Conservation (phyloP, 495 filamentous ascomycete genomes). For the Collariella sp. region DNA sequence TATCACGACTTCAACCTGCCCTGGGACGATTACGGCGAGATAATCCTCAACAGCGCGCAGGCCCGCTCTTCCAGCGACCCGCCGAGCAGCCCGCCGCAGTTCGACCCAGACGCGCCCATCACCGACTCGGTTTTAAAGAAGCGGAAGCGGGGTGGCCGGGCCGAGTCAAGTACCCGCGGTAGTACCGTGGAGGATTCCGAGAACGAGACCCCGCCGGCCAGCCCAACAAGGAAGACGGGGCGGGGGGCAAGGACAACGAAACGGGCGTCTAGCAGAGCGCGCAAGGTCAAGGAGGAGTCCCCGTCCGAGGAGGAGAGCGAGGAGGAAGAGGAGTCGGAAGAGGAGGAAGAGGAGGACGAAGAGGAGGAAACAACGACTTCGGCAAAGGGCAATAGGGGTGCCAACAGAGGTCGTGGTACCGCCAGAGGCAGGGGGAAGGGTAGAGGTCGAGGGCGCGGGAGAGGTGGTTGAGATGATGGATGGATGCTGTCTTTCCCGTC, state of each 20-base stretch:
- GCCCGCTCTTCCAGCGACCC: conserved; percentile 46
- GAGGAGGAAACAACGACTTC: conserved; percentile 24
- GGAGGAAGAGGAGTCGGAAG: conserved; percentile 47
- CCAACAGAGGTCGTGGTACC: conserved; percentile 16
- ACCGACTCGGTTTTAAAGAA: conserved; percentile 27
- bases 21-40: conserved; percentile 62
- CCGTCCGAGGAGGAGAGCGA: conserved; percentile 60
- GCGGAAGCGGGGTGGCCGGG: conserved; percentile 36
- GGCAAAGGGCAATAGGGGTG: conserved; percentile 17
- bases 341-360: conserved; percentile 29
- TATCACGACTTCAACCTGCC: conserved; percentile 71
- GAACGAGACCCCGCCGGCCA: conserved; percentile 30
- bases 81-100: conserved; percentile 46
- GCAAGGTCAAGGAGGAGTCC: conserved; percentile 39
- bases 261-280: conserved; percentile 34
- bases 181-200: conserved; percentile 52
- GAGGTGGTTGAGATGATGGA: not conserved
- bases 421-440: conserved; percentile 11
- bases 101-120: conserved; percentile 32
- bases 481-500: not conserved
- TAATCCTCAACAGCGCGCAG: conserved; percentile 61
- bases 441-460: conserved; percentile 30
- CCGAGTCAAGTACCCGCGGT: conserved; percentile 35
- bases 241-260: conserved; percentile 32
- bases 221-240: conserved; percentile 27